Evolutionary conservation across 2,329 filamentous ascomycete genomes (phyloP).

Genomic region (Xylariaceae sp.): DNA sequence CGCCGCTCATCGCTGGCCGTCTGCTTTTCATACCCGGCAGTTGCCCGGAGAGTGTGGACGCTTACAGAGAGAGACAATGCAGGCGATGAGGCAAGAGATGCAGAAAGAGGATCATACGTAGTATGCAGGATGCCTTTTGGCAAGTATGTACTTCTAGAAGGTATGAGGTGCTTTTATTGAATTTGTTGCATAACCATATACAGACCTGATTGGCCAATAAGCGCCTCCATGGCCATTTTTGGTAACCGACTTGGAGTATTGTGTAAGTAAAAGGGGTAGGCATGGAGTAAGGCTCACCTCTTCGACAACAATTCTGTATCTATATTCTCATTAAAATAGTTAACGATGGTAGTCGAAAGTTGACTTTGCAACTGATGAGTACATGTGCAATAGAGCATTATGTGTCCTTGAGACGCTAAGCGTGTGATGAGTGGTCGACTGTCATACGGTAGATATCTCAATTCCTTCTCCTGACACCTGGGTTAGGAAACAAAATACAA

Average conservation of each 20-base stretch:
- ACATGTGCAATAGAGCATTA: too few species aligned
- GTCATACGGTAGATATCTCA: not conserved
- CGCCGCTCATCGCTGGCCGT: conserved; percentile 2
- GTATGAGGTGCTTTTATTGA: too few species aligned
- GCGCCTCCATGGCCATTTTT: conserved; percentile 17
- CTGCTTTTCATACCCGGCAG: not conserved
- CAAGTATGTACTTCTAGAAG: too few species aligned
- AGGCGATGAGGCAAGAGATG: not conserved
- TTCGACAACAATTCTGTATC: not conserved
- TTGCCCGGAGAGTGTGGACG: not conserved
- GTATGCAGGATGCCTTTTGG: conserved; percentile 17
- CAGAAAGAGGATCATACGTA: conserved; percentile 17
- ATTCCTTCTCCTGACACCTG: not conserved
- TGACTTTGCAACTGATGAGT: too few species aligned
- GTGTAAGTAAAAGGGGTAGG: not conserved
- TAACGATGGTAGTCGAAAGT: too few species aligned
- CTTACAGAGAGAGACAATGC: too few species aligned
- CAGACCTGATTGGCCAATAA: conserved; percentile 17
- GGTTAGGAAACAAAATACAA: conserved; percentile 4
- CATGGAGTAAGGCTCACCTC: not conserved
- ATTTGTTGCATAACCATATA: not conserved
- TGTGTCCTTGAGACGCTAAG: too few species aligned
- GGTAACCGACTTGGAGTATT: conserved; percentile 17
- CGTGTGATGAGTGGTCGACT: too few species aligned
- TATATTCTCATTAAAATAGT: too few species aligned